Conservation (phyloP, 768 basidiomycete genomes). For the Saitozyma sp. region DNA sequence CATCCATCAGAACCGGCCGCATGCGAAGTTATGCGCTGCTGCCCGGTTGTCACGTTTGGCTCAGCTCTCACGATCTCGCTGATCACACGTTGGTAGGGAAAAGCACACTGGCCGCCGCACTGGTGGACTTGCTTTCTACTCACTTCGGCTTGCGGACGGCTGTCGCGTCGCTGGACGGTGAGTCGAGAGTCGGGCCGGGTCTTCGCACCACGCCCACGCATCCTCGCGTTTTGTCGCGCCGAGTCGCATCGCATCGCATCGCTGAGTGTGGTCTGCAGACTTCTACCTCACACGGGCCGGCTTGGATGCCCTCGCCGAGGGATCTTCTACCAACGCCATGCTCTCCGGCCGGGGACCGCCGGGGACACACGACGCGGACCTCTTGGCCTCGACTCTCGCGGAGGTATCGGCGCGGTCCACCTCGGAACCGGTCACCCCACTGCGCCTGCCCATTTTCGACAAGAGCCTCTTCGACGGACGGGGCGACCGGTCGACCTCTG, state of each 20-base stretch:
- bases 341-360: conserved; percentile 82
- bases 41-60: background rate
- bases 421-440: background rate
- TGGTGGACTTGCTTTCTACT: conserved; percentile 55
- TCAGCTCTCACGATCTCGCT: background rate
- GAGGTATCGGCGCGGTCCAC: background rate
- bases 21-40: too few relatives aligned
- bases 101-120: conserved; percentile 68
- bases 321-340: conserved; percentile 64
- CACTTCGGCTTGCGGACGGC: conserved; percentile 31
- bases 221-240: too few relatives aligned
- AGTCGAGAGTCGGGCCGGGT: conserved; percentile 27
- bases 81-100: conserved; percentile 58
- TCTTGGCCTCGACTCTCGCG: background rate
- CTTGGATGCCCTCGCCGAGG: conserved; percentile 61
- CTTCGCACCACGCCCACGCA: too few relatives aligned
- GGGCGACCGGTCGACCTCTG: conserved; percentile 70
- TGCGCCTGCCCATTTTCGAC: conserved; percentile 68
- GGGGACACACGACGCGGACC: conserved; percentile 77
- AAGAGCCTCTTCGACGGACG: conserved; percentile 78
- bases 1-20: too few relatives aligned
- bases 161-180: conserved; percentile 49
- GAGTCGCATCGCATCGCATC: too few relatives aligned
- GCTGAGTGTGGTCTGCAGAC: conserved; percentile 69
- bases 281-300: conserved; percentile 74